These are phyloP conservation scores for Gastrolobium bilobum DNA, from an alignment of 306 rosid species.

Conservation along the genomic window DNA sequence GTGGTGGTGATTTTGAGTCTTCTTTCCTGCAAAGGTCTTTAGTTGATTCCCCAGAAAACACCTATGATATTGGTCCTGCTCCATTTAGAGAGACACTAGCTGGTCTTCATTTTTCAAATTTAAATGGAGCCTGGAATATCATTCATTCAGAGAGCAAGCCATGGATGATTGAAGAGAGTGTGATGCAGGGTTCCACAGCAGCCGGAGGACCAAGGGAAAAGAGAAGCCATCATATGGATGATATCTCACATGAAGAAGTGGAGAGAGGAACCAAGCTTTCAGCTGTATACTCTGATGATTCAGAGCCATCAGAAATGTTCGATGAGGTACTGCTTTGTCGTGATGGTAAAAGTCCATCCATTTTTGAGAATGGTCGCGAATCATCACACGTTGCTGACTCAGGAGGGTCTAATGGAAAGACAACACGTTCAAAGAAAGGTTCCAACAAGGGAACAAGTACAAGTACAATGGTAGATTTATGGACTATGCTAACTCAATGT, in stretches of 20 bases:
- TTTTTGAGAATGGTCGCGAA: conserved; percentile 6
- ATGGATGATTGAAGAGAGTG: conserved; percentile 11
- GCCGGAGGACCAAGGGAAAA: conserved; percentile 48
- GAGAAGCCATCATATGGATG: conserved; percentile 51
- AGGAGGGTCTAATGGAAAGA: conserved; percentile 55
- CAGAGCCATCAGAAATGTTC: conserved; percentile 53
- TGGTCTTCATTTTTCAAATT: conserved; percentile 5
- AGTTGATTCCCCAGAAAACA: conserved; percentile 42
- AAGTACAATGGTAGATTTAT: conserved; percentile 58
- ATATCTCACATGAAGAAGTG: conserved; percentile 48
- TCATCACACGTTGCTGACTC: conserved; percentile 27
- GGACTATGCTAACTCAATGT: conserved; percentile 75
- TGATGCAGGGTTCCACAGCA: not conserved
- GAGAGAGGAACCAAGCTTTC: conserved; percentile 61
- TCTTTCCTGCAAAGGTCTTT: conserved; percentile 28
- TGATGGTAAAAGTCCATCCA: conserved; percentile 43
- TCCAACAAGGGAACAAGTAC: conserved; percentile 46
- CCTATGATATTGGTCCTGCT: conserved; percentile 40
- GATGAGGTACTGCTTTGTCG: conserved; percentile 59
- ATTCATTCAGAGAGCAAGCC: conserved; percentile 27
- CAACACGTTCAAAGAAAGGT: conserved; percentile 59
- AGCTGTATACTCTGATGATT: conserved; percentile 52
- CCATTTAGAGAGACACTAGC: conserved; percentile 42
- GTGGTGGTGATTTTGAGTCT: conserved; percentile 43
- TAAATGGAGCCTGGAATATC: conserved; percentile 31